phyloP scores from a whole-genome alignment of 148 eudicot species.

The Cornus kousa region DNA sequence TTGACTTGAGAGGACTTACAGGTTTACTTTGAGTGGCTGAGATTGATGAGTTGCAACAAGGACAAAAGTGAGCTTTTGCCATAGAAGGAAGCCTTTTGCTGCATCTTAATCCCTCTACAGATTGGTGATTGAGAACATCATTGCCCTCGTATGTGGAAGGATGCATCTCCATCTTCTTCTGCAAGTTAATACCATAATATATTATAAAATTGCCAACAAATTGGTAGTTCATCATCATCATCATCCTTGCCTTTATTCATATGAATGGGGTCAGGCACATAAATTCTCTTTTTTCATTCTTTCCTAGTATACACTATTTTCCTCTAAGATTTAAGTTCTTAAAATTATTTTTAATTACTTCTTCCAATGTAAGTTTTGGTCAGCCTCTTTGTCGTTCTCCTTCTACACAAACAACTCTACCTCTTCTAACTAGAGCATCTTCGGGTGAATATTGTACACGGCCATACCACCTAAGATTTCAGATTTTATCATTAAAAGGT shows the following conservation, averaged over 20 bases:
- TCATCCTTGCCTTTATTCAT: too few species aligned
- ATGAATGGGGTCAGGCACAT: too few species aligned
- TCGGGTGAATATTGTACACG: too few species aligned
- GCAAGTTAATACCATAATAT: constrained; percentile 26
- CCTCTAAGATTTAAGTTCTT: too few species aligned
- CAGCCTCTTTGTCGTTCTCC: too few species aligned
- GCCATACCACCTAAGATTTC: too few species aligned
- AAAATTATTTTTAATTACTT: too few species aligned
- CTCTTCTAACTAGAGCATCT: too few species aligned
- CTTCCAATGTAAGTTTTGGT: too few species aligned
- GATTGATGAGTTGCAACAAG: constrained; percentile 46
- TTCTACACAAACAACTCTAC: too few species aligned
- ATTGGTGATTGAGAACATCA: constrained; percentile 22
- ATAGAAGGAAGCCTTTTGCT: constrained; percentile 51
- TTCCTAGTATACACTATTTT: too few species aligned
- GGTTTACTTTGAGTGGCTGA: constrained; percentile 23
- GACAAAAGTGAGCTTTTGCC: constrained; percentile 39
- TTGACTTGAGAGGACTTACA: constrained; percentile 13
- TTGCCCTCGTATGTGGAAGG: constrained; percentile 70
- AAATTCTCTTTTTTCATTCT: too few species aligned
- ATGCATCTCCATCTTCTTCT: constrained; percentile 66
- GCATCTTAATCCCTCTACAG: constrained; percentile 44
- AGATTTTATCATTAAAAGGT: background rate
- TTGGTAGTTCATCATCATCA: background rate
- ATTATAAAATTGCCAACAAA: background rate